phyloP scores from a whole-genome alignment of 345 rosid genomes.

The Turnera subulata region DNA sequence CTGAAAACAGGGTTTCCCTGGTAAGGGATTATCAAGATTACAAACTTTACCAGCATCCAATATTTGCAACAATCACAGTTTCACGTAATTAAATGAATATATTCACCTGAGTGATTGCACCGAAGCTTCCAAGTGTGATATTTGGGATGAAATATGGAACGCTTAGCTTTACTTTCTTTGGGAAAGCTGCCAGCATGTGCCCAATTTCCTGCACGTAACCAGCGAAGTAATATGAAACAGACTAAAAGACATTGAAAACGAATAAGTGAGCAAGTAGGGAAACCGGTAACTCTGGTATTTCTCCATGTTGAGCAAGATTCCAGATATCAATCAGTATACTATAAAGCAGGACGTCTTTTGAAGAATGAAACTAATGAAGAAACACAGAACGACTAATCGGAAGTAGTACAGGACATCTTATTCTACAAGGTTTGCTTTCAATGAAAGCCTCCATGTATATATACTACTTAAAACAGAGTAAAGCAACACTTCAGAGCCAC shows the following conservation, averaged over 20 bases:
- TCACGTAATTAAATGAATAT: neutral
- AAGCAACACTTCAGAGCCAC: too few species aligned
- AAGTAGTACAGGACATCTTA: too few species aligned
- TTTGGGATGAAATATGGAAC: slow-evolving; percentile 93
- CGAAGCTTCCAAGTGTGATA: slow-evolving; percentile 96
- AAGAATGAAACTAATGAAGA: too few species aligned
- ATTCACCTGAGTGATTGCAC: slow-evolving; percentile 90
- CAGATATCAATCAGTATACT: too few species aligned
- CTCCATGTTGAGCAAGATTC: too few species aligned
- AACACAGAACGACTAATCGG: too few species aligned
- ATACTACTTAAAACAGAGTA: too few species aligned
- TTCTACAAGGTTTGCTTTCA: too few species aligned
- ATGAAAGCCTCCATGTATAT: too few species aligned
- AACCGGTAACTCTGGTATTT: too few species aligned
- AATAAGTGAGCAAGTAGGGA: too few species aligned
- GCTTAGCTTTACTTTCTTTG: slow-evolving; percentile 86
- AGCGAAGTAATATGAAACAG: neutral
- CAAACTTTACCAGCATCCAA: neutral
- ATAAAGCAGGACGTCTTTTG: too few species aligned
- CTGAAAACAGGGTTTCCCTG: neutral
- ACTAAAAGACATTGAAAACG: neutral
- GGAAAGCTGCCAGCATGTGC: slow-evolving; percentile 84
- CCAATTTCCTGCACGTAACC: slow-evolving; percentile 69
- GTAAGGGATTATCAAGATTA: neutral
- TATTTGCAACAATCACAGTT: neutral